phyloP scores from a whole-genome alignment of 306 rosid species.

The Castanopsis chinensis region DNA sequence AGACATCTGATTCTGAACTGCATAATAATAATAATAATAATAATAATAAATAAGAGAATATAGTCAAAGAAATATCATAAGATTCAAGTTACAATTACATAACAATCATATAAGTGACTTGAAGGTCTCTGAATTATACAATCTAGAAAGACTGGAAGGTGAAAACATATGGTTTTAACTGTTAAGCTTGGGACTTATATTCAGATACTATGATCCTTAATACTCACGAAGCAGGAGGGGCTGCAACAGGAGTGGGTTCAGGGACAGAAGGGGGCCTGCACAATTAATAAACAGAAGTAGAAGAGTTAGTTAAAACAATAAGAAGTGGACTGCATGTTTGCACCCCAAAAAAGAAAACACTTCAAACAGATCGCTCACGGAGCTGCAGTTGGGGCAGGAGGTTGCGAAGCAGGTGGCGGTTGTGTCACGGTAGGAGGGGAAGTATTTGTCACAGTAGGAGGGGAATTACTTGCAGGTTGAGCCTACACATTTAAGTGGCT shows the following conservation, averaged over 20 bases:
- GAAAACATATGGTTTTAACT: not conserved
- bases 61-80: not conserved
- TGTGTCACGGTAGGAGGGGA: constrained; percentile 33
- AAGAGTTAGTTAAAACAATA: not conserved
- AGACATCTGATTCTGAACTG: constrained; percentile 53
- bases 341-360: not conserved
- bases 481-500: constrained; percentile 26
- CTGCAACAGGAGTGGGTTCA: constrained; percentile 38
- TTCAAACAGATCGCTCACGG: constrained; percentile 27
- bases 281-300: constrained; percentile 13
- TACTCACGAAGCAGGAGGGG: constrained; percentile 49
- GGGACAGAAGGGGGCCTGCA: constrained; percentile 41
- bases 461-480: constrained; percentile 29
- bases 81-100: not conserved
- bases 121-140: not conserved
- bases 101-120: constrained; percentile 7
- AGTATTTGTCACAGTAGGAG: constrained; percentile 33
- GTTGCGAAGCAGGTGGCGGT: constrained; percentile 30
- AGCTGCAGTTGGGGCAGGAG: constrained; percentile 35
- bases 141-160: not conserved
- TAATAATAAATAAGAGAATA: not conserved
- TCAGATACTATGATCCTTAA: not conserved
- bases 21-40: not conserved
- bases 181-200: not conserved
- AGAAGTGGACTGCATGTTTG: not conserved